Evolutionary conservation across 257 asterid genomes (phyloP), one percentile per base, ranked within the genome.

Genomic region (Solanum gandarillasii): DNA sequence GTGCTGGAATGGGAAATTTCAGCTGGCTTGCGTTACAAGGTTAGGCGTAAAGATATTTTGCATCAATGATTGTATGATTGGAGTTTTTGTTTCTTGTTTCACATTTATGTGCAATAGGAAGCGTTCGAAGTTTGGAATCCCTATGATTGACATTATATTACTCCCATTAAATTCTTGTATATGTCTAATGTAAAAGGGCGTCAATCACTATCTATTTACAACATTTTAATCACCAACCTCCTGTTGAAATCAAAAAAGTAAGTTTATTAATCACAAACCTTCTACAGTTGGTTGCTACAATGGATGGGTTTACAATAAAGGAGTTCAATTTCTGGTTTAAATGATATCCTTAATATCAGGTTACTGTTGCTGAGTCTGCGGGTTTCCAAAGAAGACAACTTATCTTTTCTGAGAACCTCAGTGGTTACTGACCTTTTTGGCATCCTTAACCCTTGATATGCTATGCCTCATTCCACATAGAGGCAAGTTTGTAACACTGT

Each of bases 1-100:
- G 99, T 97, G 90, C 90, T 97, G 94, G 99, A 97, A 89, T 97
- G 99, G 99, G 99, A 97, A 91, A 93, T 97, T 86, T 94, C 99
- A 83, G 98, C 87, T 91, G 99, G 99, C 90, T 91, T 97, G 91
- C 98, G 93, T 23, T 96, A 95, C 91, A 97, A 97, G 99, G 99
- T 95, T 90, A 87, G 94, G 74, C 75, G 82, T 91, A 90, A 88
- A 78, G 46, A 84, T 72, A 58, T 36, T 86, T 62, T 88, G 46
- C 29, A 82, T 58, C 32, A 12, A 36, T 85, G 82, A 65, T 79
- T 82, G 84, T 46, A 68, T 46, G 89, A 83, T 89, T 12, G 81
- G 85, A 60, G 85, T 29, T 88, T 6, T 76, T 31, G 32, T 43
- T 35, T 83, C 71, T 83, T 67, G 41, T 27, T 75, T 88, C 46